These are phyloP conservation scores for Coccomyxa subellipsoidea DNA, from an alignment of 163 green algal species.

Conservation along the genomic window DNA sequence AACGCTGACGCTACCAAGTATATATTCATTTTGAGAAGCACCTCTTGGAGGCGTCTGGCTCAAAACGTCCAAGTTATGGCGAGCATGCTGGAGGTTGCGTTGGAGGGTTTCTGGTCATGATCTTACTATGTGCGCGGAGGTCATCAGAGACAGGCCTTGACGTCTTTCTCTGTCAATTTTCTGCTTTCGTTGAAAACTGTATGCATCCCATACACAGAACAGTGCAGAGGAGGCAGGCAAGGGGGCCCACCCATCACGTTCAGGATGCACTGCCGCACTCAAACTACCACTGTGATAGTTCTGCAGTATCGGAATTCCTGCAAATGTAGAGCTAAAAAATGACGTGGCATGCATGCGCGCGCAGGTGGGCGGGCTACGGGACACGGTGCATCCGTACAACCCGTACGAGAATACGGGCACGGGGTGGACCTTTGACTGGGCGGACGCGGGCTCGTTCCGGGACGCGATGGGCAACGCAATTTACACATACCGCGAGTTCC, in stretches of 20 bases:
- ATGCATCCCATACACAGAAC: too few species aligned
- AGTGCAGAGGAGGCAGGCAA: too few species aligned
- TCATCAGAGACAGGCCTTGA: too few species aligned
- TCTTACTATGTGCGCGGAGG: too few species aligned
- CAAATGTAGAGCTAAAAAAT: too few species aligned
- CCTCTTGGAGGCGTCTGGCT: neutral
- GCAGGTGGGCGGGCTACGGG: constrained; percentile 73
- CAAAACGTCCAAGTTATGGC: neutral
- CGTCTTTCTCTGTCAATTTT: too few species aligned
- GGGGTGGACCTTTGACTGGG: constrained; percentile 86
- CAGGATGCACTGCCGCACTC: too few species aligned
- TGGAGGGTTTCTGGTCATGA: neutral
- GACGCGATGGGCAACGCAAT: constrained; percentile 71
- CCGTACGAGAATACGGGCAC: constrained; percentile 69
- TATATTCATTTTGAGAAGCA: neutral
- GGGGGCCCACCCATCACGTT: too few species aligned
- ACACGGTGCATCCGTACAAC: constrained; percentile 89
- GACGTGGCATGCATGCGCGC: neutral
- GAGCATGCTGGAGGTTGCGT: neutral
- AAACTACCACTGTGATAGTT: too few species aligned
- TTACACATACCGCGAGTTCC: constrained; percentile 76
- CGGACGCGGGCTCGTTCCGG: constrained; percentile 64
- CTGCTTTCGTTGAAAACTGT: too few species aligned
- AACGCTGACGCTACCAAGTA: too few species aligned
- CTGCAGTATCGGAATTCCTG: too few species aligned